phyloP scores from a whole-genome alignment of 176 grass and related monocot species.

The Paspalum notatum region DNA sequence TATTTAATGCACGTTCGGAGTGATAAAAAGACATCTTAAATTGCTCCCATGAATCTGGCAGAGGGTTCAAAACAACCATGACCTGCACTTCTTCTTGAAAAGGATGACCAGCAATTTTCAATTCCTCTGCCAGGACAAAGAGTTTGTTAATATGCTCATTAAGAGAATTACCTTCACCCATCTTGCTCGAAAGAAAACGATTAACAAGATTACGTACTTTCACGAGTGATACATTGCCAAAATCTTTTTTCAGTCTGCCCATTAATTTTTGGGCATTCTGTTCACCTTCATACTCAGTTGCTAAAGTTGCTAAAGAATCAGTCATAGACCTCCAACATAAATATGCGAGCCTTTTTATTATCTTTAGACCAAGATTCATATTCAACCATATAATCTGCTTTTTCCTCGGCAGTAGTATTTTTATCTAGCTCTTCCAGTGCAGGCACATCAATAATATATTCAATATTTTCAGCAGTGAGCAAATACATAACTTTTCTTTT shows the following conservation, averaged over 20 bases:
- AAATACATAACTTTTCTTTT: no score
- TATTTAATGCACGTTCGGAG: no score
- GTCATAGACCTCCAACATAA: not conserved
- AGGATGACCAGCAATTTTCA: not conserved
- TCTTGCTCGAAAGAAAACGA: not conserved
- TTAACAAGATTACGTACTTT: not conserved
- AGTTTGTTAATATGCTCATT: not conserved
- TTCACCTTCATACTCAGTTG: not conserved
- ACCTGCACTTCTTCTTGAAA: not conserved
- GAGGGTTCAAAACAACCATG: not conserved
- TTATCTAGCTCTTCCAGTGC: not conserved
- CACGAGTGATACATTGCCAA: not conserved
- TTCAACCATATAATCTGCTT: no score
- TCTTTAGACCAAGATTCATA: not conserved
- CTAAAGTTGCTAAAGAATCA: not conserved
- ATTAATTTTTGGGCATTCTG: not conserved
- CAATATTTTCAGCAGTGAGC: no score
- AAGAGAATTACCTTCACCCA: not conserved
- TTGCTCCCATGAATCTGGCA: not conserved
- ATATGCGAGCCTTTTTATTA: not conserved
- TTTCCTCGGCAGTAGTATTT: not conserved
- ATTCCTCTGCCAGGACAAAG: not conserved
- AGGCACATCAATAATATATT: no score
- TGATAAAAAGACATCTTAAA: no score
- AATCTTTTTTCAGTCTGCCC: not conserved